A percentile compares a stretch with the other conserved stretches of the same genome.
Evolutionary conservation across 345 rosid species (phyloP).

Genomic region (Leavenworthia alabamica): DNA sequence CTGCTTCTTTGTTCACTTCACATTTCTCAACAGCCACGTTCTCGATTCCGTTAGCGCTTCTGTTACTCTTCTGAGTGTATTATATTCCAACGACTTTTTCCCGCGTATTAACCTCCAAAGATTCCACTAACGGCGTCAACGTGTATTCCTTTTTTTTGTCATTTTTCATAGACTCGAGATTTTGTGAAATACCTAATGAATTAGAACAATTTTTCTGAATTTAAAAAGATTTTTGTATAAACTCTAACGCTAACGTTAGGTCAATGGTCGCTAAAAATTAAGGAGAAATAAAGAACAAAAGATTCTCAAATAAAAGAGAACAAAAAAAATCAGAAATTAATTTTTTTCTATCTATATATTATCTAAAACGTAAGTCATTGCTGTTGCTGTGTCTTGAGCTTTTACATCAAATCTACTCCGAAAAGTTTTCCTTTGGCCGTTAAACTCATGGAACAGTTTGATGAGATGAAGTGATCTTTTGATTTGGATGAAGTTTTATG

Average conservation of each 20-base stretch:
- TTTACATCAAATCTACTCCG: constrained; percentile 35
- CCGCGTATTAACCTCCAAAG: no score
- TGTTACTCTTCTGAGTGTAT: constrained; percentile 10
- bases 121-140: no score
- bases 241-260: no score
- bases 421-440: constrained; percentile 31
- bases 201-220: no score
- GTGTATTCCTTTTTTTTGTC: no score
- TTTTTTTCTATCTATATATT: constrained; percentile 12
- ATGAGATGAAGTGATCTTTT: constrained; percentile 26
- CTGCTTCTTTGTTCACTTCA: not conserved
- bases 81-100: not conserved
- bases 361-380: constrained; percentile 13
- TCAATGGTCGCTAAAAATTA: no score
- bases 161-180: not conserved
- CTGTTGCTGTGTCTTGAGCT: constrained; percentile 10
- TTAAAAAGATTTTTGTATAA: no score
- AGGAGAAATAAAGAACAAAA: not conserved
- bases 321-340: not conserved
- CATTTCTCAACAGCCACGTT: not conserved
- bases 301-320: constrained; percentile 7
- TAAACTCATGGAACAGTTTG: constrained; percentile 24
- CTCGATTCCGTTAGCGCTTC: constrained; percentile 23
- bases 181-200: not conserved
- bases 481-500: constrained; percentile 32